phyloP scores from a whole-genome alignment of 2,329 filamentous ascomycete genomes.

The Colletotrichum plurivorum region DNA sequence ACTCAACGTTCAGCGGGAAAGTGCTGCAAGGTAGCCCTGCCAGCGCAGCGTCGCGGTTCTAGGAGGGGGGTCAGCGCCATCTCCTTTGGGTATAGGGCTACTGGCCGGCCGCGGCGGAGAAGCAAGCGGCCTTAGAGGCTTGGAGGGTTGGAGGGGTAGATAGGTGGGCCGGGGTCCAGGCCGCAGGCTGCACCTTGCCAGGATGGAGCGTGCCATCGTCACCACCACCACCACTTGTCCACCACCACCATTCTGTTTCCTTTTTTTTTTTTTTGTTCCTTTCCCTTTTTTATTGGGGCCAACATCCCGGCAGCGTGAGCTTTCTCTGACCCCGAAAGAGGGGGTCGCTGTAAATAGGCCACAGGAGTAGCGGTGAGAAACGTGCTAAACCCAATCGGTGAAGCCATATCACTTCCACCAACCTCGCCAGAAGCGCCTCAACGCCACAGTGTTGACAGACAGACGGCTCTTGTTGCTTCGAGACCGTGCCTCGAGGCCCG shows the following conservation, averaged over 20 bases:
- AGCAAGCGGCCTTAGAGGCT: constrained; percentile 29
- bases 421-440: constrained; percentile 35
- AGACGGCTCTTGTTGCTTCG: background rate
- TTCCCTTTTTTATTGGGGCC: background rate
- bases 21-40: constrained; percentile 38
- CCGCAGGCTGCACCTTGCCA: constrained; percentile 15
- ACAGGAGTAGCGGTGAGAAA: constrained; percentile 43
- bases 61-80: constrained; percentile 37
- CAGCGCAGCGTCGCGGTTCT: constrained; percentile 33
- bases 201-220: constrained; percentile 18
- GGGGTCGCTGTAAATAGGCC: constrained; percentile 42
- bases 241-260: too few relatives aligned
- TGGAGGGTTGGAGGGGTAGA: background rate
- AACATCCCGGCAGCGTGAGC: constrained; percentile 16
- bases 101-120: constrained; percentile 31
- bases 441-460: constrained; percentile 34
- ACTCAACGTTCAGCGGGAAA: constrained; percentile 38
- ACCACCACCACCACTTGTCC: background rate
- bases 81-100: constrained; percentile 36
- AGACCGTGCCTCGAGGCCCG: background rate
- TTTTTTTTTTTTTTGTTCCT: background rate
- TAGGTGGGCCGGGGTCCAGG: constrained; percentile 28
- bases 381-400: constrained; percentile 41
- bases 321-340: constrained; percentile 22
- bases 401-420: constrained; percentile 36